Conservation (phyloP, 495 filamentous ascomycete genomes). For the Neurospora sp. region DNA sequence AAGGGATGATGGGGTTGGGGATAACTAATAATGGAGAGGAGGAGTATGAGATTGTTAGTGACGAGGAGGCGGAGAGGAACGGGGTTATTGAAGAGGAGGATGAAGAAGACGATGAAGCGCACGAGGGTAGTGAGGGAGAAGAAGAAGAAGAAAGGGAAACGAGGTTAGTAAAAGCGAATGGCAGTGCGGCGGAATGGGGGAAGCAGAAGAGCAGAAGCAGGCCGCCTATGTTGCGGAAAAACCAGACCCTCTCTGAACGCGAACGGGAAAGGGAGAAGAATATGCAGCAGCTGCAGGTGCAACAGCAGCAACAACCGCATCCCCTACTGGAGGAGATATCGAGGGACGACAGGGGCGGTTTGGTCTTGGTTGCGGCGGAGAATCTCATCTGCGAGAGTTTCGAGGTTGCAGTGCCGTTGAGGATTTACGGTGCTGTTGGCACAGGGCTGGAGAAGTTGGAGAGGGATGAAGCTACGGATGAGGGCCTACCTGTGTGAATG, state of each 20-base stretch:
- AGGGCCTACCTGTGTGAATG: slow-evolving; percentile 39
- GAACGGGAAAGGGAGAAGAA: background rate
- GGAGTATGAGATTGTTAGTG: background rate
- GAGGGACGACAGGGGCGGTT: slow-evolving; percentile 59
- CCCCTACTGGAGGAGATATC: slow-evolving; percentile 51
- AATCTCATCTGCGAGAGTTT: slow-evolving; percentile 76
- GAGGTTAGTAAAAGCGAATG: background rate
- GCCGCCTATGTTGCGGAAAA: background rate
- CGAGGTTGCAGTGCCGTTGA: slow-evolving; percentile 74
- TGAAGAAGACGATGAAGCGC: slow-evolving; percentile 7
- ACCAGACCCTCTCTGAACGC: background rate
- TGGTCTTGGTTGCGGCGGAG: slow-evolving; percentile 61
- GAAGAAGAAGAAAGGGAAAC: background rate
- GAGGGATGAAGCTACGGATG: slow-evolving; percentile 34
- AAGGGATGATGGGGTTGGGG: background rate
- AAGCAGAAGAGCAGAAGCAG: background rate
- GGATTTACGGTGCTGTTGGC: slow-evolving; percentile 65
- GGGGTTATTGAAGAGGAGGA: slow-evolving; percentile 2
- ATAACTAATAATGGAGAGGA: slow-evolving; percentile 2
- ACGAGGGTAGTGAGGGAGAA: slow-evolving; percentile 1
- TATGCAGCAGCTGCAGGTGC: background rate
- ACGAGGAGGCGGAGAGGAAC: background rate
- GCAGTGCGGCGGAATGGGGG: background rate
- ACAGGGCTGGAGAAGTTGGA: slow-evolving; percentile 37
- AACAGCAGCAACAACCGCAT: slow-evolving; percentile 12